These are phyloP conservation scores for Strigomonas culicis DNA, from an alignment of 208 protist species.

Conservation along the genomic window DNA sequence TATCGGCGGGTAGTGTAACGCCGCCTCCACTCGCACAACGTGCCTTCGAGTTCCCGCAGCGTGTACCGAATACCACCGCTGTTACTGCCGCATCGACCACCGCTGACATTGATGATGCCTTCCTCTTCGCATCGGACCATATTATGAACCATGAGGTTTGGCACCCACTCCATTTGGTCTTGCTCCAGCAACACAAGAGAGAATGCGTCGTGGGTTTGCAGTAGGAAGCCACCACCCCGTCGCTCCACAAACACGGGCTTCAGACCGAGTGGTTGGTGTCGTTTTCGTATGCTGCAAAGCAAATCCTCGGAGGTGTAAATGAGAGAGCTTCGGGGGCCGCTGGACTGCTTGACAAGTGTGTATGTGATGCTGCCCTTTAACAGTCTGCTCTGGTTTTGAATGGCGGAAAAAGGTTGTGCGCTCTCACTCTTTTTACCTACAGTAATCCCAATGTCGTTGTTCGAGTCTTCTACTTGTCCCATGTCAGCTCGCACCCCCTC, in stretches of 20 bases:
- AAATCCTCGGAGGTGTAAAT: slow-evolving; percentile 37
- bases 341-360: slow-evolving; percentile 45
- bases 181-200: not conserved
- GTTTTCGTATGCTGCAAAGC: not conserved
- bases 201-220: not conserved
- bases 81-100: not conserved
- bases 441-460: slow-evolving; percentile 84
- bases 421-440: slow-evolving; percentile 85
- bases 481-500: slow-evolving; percentile 72
- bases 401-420: slow-evolving; percentile 51
- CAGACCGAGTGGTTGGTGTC: not conserved
- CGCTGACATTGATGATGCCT: not conserved
- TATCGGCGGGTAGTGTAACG: not conserved
- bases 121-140: not conserved
- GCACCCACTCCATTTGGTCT: not conserved
- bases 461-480: slow-evolving; percentile 69
- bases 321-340: slow-evolving; percentile 54
- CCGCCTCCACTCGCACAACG: not conserved
- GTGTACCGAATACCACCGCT: not conserved
- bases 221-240: not conserved
- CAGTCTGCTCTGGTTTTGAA: slow-evolving; percentile 74
- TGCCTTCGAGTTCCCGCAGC: not conserved
- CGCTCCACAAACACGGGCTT: not conserved
- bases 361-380: slow-evolving; percentile 85
- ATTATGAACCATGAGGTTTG: not conserved